Evolutionary conservation across 148 eudicot species (phyloP), one percentile per base, ranked within the genome.

Genomic region (Mesembryanthemum crystallinum): DNA sequence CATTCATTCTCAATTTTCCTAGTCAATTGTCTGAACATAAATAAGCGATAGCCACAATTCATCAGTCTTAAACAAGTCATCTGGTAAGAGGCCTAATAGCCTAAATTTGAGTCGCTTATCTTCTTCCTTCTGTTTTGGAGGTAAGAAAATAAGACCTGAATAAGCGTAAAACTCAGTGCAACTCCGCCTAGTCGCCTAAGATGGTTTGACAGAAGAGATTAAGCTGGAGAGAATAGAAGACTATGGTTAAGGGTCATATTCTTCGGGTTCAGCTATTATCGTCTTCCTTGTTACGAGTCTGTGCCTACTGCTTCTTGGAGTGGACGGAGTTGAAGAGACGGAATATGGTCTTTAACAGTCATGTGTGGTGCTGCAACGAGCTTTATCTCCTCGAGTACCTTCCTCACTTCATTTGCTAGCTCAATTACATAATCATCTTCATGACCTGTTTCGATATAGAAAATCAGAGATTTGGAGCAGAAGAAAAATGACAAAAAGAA

Each of bases 341-440:
- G 85, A 54, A 87, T 78, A 51, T 78, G 82, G 65, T 92, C 73
- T 60, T 83, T 88, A 54, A 78, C 78, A 0, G 85, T 76, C 65
- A 81, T 71, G 23, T 72, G 85, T 13, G 88, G 79, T 39, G 81
- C 77, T 23, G 76, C 69, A 23, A 69, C 67, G 61, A 85, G 45
- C 80, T 79, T 88, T 70, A 82, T 84, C 76, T 83, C 89, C 57
- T 82, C 90, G 3, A 94, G 89, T 28, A 92, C 93, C 75, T 82
- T 90, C 79, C 97, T 89, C 74, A 92, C 97, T 80, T 89, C 98
- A 73, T 88, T 89, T 17, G 98, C 97, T 52, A 94, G 84, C 85
- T 90, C 97, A 24, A 90, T 89, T 54, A 94, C 83, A 30, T 80
- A 80, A 76, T 92, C 96, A 67, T 94, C 98, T 75, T 90, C 98